Evolutionary conservation across 495 filamentous ascomycete species (phyloP), one percentile per base, ranked within the genome.

Genomic region (Aspergillus homomorphus): DNA sequence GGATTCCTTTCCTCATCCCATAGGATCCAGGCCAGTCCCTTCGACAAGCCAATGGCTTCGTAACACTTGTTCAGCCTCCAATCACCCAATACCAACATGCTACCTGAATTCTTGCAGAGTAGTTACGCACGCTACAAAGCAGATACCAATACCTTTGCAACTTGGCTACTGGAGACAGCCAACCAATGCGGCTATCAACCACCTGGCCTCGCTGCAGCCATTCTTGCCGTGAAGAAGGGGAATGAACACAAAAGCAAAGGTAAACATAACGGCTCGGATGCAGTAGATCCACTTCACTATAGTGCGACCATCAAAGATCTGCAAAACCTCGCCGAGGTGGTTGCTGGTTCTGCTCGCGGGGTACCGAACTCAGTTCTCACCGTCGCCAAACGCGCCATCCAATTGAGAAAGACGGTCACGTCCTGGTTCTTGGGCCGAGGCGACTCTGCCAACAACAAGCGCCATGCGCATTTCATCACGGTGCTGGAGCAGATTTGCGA

Each of bases 111-210:
- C 46, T 64, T 81, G 14, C 61, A 70, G 56, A 72, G 70, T 52
- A 73, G 64, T 30, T 81, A 80, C 61, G 63, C 62, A 15, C 70
- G 69, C 56, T 83, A 82, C 61, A 82, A 82, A 60, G 62, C 65
- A 28, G 80, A 83, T 56, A 80, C 77, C 12, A 68, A 77, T 53
- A 62, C 58, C 1, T 72, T 82, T 45, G 79, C 79, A 45, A 70
- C 72, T 21, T 82, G 79, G 80, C 76, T 82, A 38, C 77, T 78
- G 2, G 65, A 72, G 21, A 77, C 72, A 22, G 79, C 78, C 51
- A 74, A 66, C 49, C 62, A 74, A 53, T 66, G 66, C 54, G 66
- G 68, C 57, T 66, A 66, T 60, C 62, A 64, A 62, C 62, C 60
- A 26, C 48, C 54, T 21, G 42, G 9, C 42, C 68, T 71, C 44